Evolutionary conservation across 192 early-diverging fungal species (phyloP).

Genomic region (Dimargaris verticillata): DNA sequence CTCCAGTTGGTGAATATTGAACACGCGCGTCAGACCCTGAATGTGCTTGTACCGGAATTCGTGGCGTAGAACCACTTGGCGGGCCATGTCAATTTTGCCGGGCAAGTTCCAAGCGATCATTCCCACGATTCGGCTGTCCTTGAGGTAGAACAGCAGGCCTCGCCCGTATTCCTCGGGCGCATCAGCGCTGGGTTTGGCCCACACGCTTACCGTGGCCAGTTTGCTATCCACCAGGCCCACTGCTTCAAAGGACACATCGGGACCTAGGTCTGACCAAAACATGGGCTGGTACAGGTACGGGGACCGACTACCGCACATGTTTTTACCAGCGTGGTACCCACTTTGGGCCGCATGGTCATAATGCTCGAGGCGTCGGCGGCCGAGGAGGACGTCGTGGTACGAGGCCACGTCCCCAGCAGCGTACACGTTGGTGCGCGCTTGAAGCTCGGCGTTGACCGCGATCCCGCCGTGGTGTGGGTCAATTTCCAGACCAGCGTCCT

Average conservation of each 20-base stretch:
- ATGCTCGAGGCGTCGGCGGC: slow-evolving; percentile 48
- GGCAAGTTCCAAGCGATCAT: slow-evolving; percentile 40
- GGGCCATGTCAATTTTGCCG: slow-evolving; percentile 42
- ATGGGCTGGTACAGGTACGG: slow-evolving; percentile 42
- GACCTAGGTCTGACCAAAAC: slow-evolving; percentile 47
- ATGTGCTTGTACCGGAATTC: slow-evolving; percentile 9
- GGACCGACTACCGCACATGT: slow-evolving; percentile 34
- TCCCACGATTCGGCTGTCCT: slow-evolving; percentile 35
- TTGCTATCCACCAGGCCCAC: slow-evolving; percentile 39
- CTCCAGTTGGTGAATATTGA: slow-evolving; percentile 8
- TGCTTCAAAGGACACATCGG: slow-evolving; percentile 42
- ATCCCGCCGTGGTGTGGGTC: slow-evolving; percentile 40
- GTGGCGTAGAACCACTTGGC: slow-evolving; percentile 28
- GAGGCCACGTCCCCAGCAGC: slow-evolving; percentile 46
- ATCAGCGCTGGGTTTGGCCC: slow-evolving; percentile 31
- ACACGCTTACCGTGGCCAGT: slow-evolving; percentile 39
- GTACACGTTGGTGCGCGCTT: slow-evolving; percentile 42
- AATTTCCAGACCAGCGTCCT: slow-evolving; percentile 38
- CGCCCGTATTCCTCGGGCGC: slow-evolving; percentile 33
- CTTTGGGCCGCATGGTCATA: slow-evolving; percentile 43
- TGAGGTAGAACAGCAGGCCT: slow-evolving; percentile 44
- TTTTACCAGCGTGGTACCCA: slow-evolving; percentile 41
- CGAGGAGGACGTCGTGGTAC: slow-evolving; percentile 43
- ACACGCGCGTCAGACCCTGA: slow-evolving; percentile 10
- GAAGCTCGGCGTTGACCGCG: slow-evolving; percentile 44